These are phyloP conservation scores for Melaleuca alternifolia DNA, from an alignment of 345 rosid species.

Conservation along the genomic window DNA sequence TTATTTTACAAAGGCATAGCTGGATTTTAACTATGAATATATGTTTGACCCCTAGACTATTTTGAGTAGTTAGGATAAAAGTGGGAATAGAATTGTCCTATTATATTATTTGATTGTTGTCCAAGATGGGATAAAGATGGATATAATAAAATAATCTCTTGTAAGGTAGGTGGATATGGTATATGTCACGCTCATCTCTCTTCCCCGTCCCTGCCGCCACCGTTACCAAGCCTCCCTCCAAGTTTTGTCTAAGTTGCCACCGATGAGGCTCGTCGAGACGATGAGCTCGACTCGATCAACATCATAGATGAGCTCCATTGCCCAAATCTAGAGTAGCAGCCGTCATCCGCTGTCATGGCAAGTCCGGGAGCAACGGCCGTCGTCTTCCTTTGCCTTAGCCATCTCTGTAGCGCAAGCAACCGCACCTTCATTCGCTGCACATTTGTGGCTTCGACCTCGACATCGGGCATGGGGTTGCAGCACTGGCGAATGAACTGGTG, in stretches of 20 bases:
- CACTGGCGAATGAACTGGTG: not conserved
- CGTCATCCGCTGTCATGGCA: not conserved
- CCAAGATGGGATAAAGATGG: not conserved
- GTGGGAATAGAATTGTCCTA: too few relatives aligned
- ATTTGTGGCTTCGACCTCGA: not conserved
- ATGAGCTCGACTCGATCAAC: not conserved
- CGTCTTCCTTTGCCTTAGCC: not conserved
- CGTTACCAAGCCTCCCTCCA: not conserved
- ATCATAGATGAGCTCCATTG: not conserved
- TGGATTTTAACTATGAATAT: too few relatives aligned
- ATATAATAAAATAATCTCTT: not conserved
- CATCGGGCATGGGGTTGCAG: fast-evolving
- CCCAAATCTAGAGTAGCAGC: not conserved
- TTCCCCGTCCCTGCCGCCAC: not conserved
- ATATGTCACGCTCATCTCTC: not conserved
- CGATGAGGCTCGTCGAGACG: not conserved
- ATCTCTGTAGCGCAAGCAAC: not conserved
- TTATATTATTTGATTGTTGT: not conserved
- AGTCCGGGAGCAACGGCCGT: not conserved
- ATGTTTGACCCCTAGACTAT: too few relatives aligned
- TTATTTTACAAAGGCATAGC: not conserved
- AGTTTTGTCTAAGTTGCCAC: not conserved
- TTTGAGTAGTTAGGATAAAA: too few relatives aligned
- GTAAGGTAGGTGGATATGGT: not conserved
- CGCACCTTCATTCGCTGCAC: not conserved